Evolutionary conservation across 2,329 filamentous ascomycete species (phyloP).

Genomic region (Colletotrichum tropicale): DNA sequence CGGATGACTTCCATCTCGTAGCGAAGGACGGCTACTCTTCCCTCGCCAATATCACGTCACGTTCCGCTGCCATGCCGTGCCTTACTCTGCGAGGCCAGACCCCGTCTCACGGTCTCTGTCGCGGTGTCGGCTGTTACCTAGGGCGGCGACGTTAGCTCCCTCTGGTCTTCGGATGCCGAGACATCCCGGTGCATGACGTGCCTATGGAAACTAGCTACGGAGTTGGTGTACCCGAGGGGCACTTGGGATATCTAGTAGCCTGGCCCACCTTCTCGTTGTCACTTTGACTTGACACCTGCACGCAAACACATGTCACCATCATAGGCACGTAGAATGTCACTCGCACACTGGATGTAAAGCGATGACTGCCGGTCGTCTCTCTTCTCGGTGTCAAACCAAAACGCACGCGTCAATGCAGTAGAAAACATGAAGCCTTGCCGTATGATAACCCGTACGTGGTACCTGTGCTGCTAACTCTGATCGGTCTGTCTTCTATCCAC

Average conservation of each 20-base stretch:
- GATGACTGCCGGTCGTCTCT: conserved; percentile 5
- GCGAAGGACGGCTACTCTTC: neutral
- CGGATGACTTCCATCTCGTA: neutral
- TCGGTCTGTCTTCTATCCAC: conserved; percentile 32
- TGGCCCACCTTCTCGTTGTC: neutral
- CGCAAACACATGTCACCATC: neutral
- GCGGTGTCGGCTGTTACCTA: neutral
- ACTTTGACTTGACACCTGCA: neutral
- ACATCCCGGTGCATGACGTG: neutral
- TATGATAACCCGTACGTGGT: conserved; percentile 36
- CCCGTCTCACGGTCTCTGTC: neutral
- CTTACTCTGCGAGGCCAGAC: neutral
- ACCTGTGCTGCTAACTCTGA: conserved; percentile 40
- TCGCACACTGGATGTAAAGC: neutral
- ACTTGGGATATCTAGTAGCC: neutral
- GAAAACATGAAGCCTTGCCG: conserved; percentile 40
- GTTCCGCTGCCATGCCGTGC: neutral
- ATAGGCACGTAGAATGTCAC: neutral
- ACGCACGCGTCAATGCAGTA: conserved; percentile 30
- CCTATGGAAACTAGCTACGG: neutral
- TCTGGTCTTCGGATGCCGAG: neutral
- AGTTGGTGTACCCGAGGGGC: fast-evolving
- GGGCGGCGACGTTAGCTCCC: neutral
- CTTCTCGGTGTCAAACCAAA: conserved; percentile 6
- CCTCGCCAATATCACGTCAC: neutral